phyloP scores from a whole-genome alignment of 352 stramenopile genomes.

The Lagenidium sp. region DNA sequence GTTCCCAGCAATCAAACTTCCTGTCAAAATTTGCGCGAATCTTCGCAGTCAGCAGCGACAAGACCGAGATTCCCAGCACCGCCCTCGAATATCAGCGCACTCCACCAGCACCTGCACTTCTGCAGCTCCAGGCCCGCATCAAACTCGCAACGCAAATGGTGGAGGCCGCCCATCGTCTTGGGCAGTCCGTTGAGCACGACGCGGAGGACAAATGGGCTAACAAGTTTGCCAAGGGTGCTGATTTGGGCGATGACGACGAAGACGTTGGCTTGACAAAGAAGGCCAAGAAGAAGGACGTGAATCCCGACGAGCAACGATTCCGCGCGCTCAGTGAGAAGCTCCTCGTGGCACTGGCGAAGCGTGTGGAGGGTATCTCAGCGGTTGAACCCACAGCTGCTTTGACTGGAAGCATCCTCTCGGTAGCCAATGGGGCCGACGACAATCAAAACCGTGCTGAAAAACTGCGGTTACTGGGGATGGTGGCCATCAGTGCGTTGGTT shows the following conservation, averaged over 20 bases:
- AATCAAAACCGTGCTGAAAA: constrained; percentile 48
- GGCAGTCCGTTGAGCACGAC: constrained; percentile 8
- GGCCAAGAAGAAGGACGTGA: constrained; percentile 25
- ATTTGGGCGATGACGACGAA: constrained; percentile 39
- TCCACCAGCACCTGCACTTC: constrained; percentile 18
- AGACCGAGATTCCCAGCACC: neutral
- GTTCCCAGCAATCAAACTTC: neutral
- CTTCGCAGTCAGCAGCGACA: constrained; percentile 7
- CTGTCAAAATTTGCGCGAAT: constrained; percentile 27
- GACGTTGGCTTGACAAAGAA: constrained; percentile 24
- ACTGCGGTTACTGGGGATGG: constrained; percentile 47
- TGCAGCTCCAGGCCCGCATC: constrained; percentile 37
- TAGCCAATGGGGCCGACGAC: no score
- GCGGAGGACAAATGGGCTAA: constrained; percentile 48
- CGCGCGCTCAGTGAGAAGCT: constrained; percentile 65
- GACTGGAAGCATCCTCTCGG: no score
- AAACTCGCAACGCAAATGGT: constrained; percentile 53
- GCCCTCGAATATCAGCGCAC: constrained; percentile 9
- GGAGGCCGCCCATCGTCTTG: constrained; percentile 33
- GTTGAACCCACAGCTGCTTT: no score
- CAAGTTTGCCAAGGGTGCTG: constrained; percentile 45
- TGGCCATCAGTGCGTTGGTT: constrained; percentile 46
- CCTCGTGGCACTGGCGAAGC: constrained; percentile 37
- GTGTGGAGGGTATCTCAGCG: constrained; percentile 4
- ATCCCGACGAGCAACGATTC: constrained; percentile 60